Conservation (phyloP, 805 yeast species). For the Hanseniaspora meyeri region DNA sequence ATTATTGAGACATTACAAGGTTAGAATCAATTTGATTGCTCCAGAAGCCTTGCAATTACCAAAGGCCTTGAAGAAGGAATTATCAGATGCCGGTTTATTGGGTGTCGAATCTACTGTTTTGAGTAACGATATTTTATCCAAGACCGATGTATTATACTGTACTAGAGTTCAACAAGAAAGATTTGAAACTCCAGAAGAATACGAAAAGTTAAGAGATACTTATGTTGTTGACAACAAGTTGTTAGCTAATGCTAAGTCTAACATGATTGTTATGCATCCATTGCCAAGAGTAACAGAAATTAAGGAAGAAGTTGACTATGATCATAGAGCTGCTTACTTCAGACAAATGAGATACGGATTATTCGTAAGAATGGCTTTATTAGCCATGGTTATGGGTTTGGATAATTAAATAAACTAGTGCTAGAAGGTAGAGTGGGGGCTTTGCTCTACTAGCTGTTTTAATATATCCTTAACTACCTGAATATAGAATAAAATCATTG, state of each 20-base stretch:
- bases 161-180: conserved; percentile 98
- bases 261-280: conserved; percentile 99
- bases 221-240: conserved; percentile 88
- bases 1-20: conserved; percentile 82
- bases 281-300: conserved; percentile 94
- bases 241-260: conserved; percentile 84
- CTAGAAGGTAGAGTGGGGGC: conserved; percentile 11
- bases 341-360: conserved; percentile 99
- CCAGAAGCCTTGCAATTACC: conserved; percentile 86
- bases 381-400: conserved; percentile 96
- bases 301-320: conserved; percentile 96
- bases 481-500: neutral
- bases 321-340: conserved; percentile 98
- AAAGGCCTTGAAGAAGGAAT: conserved; percentile 51
- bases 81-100: conserved; percentile 55
- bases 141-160: conserved; percentile 91
- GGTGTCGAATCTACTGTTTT: conserved; percentile 62
- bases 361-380: conserved; percentile 95
- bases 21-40: conserved; percentile 78
- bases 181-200: conserved; percentile 62
- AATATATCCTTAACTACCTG: neutral
- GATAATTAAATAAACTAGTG: conserved; percentile 41
- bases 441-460: neutral
- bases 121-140: conserved; percentile 73
- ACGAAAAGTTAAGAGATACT: conserved; percentile 77